A percentile compares a stretch with the other conserved stretches of the same genome.
These are phyloP conservation scores for Mesostigma viride DNA, from an alignment of 139 green algal species.

Conservation along the genomic window DNA sequence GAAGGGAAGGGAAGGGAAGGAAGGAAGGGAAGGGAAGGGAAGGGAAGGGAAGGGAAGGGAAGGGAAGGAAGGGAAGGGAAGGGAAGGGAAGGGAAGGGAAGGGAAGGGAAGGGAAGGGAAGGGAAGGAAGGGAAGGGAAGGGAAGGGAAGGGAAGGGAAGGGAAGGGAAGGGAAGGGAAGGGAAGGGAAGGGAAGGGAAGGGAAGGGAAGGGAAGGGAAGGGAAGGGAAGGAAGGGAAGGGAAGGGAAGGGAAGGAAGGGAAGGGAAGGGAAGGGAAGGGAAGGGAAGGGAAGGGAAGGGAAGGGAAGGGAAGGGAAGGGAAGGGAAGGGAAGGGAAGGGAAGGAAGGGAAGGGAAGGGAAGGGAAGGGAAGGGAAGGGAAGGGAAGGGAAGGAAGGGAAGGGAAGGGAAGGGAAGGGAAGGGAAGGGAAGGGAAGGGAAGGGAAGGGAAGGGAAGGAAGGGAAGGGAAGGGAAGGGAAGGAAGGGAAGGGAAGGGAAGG, in stretches of 20 bases:
- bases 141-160: not conserved
- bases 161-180: not conserved
- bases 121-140: not conserved
- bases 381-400: not conserved
- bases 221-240: not conserved
- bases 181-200: not conserved
- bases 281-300: not conserved
- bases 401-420: not conserved
- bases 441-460: not conserved
- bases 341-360: not conserved
- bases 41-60: not conserved
- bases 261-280: not conserved
- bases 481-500: not conserved
- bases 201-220: not conserved
- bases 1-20: not conserved
- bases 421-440: not conserved
- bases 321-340: not conserved
- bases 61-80: not conserved
- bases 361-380: not conserved
- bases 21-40: not conserved
- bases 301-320: not conserved
- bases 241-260: not conserved
- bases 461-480: not conserved
- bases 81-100: not conserved
- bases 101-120: not conserved